Evolutionary conservation across 176 grass and related monocot genomes (phyloP).

Genomic region (Hyparrhenia diplandra): DNA sequence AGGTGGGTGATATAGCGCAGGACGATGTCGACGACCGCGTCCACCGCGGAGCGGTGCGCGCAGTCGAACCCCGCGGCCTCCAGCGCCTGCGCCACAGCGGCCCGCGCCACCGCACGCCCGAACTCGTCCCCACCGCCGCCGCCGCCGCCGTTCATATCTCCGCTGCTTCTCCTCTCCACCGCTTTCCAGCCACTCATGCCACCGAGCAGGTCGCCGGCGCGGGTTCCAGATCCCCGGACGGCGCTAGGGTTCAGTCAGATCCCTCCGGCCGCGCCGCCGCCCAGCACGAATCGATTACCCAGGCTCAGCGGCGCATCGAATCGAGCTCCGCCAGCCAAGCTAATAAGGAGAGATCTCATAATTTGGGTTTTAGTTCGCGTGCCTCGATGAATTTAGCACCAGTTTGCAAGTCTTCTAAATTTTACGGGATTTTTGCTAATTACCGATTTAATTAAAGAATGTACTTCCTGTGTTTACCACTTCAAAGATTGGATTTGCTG

Average conservation of each 20-base stretch:
- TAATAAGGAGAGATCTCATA: too few species aligned
- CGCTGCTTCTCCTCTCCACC: slow-evolving; percentile 8
- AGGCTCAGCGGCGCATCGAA: background rate
- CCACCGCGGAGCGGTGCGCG: slow-evolving; percentile 34
- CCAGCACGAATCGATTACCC: background rate
- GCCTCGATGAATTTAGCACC: too few species aligned
- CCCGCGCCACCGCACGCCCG: slow-evolving; percentile 51
- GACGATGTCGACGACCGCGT: too few species aligned
- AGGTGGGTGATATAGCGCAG: too few species aligned
- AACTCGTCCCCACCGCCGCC: slow-evolving; percentile 44
- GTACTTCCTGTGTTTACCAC: too few species aligned
- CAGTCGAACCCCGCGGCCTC: slow-evolving; percentile 62
- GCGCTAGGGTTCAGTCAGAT: slow-evolving; percentile 52
- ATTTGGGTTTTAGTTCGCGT: background rate
- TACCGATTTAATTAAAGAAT: too few species aligned
- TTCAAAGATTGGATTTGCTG: too few species aligned
- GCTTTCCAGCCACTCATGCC: slow-evolving; percentile 24
- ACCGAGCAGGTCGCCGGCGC: slow-evolving; percentile 37
- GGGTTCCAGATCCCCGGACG: slow-evolving; percentile 55
- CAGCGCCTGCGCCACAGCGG: slow-evolving; percentile 57
- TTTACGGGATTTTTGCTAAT: too few species aligned
- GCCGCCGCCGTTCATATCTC: slow-evolving; percentile 20
- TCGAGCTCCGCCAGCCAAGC: background rate
- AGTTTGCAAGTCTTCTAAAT: too few species aligned
- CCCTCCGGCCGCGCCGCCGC: slow-evolving; percentile 18